These are phyloP conservation scores for Shiraia sp. DNA, from an alignment of 2,329 filamentous ascomycete species.

Conservation along the genomic window DNA sequence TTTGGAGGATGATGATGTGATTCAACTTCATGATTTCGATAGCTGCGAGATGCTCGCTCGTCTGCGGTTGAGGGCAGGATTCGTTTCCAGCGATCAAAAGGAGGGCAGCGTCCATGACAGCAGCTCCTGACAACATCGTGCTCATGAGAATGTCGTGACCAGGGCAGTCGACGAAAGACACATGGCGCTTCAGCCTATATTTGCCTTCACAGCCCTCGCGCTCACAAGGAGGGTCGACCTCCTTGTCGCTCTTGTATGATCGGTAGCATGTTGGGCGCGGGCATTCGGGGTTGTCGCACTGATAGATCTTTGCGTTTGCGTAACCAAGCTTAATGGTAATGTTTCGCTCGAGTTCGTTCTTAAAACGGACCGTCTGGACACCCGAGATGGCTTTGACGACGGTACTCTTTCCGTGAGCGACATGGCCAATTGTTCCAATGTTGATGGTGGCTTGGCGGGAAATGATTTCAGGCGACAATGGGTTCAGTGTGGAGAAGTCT, in stretches of 20 bases:
- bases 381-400: constrained; percentile 99
- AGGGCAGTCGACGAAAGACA: constrained; percentile 94
- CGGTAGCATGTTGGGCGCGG: constrained; percentile 93
- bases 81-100: constrained; percentile 98
- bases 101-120: constrained; percentile 98
- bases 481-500: constrained; percentile 77
- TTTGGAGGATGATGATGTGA: constrained; percentile 99
- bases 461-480: constrained; percentile 94
- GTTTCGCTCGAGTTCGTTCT: constrained; percentile 98
- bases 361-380: constrained; percentile 98
- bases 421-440: constrained; percentile 97
- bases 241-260: constrained; percentile 98
- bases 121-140: constrained; percentile 98
- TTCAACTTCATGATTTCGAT: constrained; percentile 99
- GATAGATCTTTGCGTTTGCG: constrained; percentile 99
- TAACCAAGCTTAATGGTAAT: constrained; percentile 99
- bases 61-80: constrained; percentile 96
- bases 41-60: constrained; percentile 95
- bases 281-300: constrained; percentile 91
- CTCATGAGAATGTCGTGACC: constrained; percentile 99
- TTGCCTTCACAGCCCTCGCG: constrained; percentile 85
- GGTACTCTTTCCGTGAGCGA: constrained; percentile 98
- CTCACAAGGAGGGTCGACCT: constrained; percentile 95
- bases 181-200: constrained; percentile 72
- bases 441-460: constrained; percentile 98